Evolutionary conservation across 2,329 filamentous ascomycete species (phyloP), one percentile per base, ranked within the genome.

Genomic region (Chrysosporium queenslandicum): DNA sequence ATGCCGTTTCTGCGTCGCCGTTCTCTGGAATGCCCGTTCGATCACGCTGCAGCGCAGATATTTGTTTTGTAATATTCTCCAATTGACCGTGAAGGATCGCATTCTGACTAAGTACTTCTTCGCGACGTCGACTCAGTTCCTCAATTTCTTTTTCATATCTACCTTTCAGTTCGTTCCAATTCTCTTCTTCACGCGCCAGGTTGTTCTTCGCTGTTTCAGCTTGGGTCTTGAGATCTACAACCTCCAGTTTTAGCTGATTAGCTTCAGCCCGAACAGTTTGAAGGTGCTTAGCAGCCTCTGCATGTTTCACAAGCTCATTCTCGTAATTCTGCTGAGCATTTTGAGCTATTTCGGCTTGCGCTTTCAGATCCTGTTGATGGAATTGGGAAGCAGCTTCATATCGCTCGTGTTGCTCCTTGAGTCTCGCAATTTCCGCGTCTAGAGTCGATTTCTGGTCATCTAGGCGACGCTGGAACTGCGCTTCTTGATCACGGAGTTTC

Each of bases 311-410:
- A 9, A 98, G 77, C 67, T 98, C 92, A 57, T 83, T 83, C 67
- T 98, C 94, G 64, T 98, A 98, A 60, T 92, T 90, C 64, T 94
- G 85, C 66, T 98, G 92, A 2, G 92, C 89, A 66, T 88, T 86
- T 50, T 88, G 83, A 2, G 92, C 89, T 62, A 98, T 97, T 41
- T 94, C 86, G 25, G 91, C 90, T 68, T 98, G 92, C 0, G 87
- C 84, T 56, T 92, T 90, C 39, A 97, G 80, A 61, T 97, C 90
- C 61, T 94, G 86, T 64, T 94, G 87, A 64, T 95, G 86, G 64
- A 86, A 88, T 58, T 87, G 83, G 29, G 87, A 83, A 46, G 89
- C 84, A 55, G 88, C 85, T 55, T 82, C 77, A 65, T 91, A 84
- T 50, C 86, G 81, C 58, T 89, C 86, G 53, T 85, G 85, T 59